phyloP scores from a whole-genome alignment of 768 basidiomycete species.

The Holtermannia corniformis region DNA sequence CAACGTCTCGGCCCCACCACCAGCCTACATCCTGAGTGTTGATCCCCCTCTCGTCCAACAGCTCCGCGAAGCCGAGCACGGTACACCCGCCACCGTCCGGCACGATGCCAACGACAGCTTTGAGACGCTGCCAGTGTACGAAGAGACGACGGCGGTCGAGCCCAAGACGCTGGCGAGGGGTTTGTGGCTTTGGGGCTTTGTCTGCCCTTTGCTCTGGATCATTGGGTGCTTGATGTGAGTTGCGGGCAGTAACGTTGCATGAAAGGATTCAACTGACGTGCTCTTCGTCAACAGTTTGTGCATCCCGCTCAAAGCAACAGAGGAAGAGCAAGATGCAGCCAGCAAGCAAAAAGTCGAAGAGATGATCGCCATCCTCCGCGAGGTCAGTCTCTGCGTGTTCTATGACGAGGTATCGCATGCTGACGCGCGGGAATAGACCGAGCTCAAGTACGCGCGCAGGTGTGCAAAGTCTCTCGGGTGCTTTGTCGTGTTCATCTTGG shows the following conservation, averaged over 20 bases:
- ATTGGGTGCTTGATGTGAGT: conserved; percentile 34
- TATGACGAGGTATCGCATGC: not conserved
- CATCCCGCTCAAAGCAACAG: conserved; percentile 26
- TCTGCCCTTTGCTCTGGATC: conserved; percentile 28
- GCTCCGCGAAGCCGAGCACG: not conserved
- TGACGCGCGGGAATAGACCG: conserved; percentile 18
- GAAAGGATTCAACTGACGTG: not conserved
- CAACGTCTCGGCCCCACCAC: conserved; percentile 10
- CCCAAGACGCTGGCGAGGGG: conserved; percentile 28
- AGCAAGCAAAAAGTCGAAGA: conserved; percentile 32
- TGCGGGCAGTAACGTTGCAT: not conserved
- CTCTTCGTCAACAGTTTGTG: conserved; percentile 17
- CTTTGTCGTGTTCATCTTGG: conserved; percentile 9
- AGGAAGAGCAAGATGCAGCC: conserved; percentile 28
- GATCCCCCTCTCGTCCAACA: conserved; percentile 9
- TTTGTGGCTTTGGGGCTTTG: conserved; percentile 30
- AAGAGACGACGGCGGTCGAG: conserved; percentile 23
- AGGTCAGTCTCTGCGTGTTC: conserved; percentile 13
- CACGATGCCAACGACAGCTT: no score
- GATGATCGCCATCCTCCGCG: conserved; percentile 29
- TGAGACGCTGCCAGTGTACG: conserved; percentile 26
- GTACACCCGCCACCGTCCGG: conserved; percentile 5
- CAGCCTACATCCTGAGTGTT: conserved; percentile 17
- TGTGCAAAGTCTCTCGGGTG: conserved; percentile 17
- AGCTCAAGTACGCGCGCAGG: conserved; percentile 30